phyloP scores from a whole-genome alignment of 129 eudicot species.

The Flaveria sonorensis region DNA sequence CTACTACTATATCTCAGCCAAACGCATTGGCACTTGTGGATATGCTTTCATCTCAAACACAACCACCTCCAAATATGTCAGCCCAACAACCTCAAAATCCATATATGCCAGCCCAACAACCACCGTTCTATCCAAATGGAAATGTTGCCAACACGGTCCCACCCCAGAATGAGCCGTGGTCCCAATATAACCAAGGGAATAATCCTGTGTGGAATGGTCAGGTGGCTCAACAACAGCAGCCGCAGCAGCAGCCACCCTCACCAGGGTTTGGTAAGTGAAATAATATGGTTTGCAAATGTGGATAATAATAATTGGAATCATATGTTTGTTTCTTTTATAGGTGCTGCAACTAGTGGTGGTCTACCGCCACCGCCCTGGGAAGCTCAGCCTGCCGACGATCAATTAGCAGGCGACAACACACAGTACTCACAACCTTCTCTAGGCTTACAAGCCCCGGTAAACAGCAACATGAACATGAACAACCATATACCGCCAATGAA shows the following conservation, averaged over 20 bases:
- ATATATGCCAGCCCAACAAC: slow-evolving; percentile 47
- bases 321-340: slow-evolving; percentile 33
- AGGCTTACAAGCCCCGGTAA: slow-evolving; percentile 21
- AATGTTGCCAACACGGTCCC: slow-evolving; percentile 33
- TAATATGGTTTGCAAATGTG: background rate
- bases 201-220: slow-evolving; percentile 66
- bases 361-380: slow-evolving; percentile 99
- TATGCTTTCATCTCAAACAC: slow-evolving; percentile 63
- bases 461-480: slow-evolving; percentile 27
- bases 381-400: slow-evolving; percentile 54
- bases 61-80: slow-evolving; percentile 37
- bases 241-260: slow-evolving; percentile 62
- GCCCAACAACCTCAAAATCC: slow-evolving; percentile 46
- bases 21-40: slow-evolving; percentile 80
- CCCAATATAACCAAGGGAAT: slow-evolving; percentile 48
- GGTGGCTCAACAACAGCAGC: slow-evolving; percentile 38
- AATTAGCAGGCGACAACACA: slow-evolving; percentile 20
- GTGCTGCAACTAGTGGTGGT: slow-evolving; percentile 49
- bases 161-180: slow-evolving; percentile 45
- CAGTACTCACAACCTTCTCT: slow-evolving; percentile 41
- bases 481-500: slow-evolving; percentile 11
- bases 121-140: slow-evolving; percentile 55
- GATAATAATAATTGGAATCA: background rate
- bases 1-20: slow-evolving; percentile 54
- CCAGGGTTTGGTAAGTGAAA: slow-evolving; percentile 56